A percentile compares a stretch with the other conserved stretches of the same genome.
Evolutionary conservation across 345 rosid genomes (phyloP).

Genomic region (Melaleuca quinquenervia): DNA sequence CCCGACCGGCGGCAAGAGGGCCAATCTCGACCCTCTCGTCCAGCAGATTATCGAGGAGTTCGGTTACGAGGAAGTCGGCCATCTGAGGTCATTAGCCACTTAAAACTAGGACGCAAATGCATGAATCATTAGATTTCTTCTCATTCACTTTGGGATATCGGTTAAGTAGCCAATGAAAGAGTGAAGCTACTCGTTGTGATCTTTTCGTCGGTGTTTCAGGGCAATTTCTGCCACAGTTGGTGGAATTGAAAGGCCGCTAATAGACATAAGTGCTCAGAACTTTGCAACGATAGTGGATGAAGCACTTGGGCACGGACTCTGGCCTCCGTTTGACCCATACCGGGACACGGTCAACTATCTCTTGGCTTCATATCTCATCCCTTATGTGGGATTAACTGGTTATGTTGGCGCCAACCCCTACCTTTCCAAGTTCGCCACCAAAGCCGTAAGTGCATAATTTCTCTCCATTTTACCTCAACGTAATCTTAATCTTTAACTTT

Average conservation of each 20-base stretch:
- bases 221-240: conserved; percentile 42
- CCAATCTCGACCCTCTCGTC: conserved; percentile 37
- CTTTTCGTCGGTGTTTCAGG: conserved; percentile 9
- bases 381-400: conserved; percentile 61
- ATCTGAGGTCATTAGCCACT: conserved; percentile 29
- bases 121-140: neutral
- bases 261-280: conserved; percentile 29
- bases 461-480: neutral
- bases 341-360: conserved; percentile 34
- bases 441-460: conserved; percentile 19
- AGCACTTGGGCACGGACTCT: conserved; percentile 33
- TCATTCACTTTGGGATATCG: neutral
- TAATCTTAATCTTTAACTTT: neutral
- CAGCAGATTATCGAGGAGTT: conserved; percentile 42
- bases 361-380: conserved; percentile 44
- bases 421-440: conserved; percentile 19
- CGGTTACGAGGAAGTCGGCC: conserved; percentile 62
- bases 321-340: conserved; percentile 65
- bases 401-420: conserved; percentile 57
- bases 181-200: neutral
- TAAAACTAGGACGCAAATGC: neutral
- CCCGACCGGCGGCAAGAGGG: conserved; percentile 36
- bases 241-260: conserved; percentile 44
- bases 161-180: neutral
- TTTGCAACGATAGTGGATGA: conserved; percentile 35